phyloP scores from a whole-genome alignment of 306 rosid species.

The Corylus avellana region DNA sequence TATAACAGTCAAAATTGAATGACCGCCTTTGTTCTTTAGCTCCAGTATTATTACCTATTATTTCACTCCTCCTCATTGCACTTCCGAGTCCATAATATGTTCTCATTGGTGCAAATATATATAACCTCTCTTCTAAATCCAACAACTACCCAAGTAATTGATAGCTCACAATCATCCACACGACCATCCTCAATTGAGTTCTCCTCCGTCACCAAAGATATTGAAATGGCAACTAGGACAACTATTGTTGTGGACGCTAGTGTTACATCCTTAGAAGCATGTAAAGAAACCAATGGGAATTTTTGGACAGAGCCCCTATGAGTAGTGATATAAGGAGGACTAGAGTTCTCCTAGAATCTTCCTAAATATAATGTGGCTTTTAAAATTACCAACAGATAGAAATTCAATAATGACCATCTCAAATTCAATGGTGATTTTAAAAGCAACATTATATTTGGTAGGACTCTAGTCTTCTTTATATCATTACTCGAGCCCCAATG shows the following conservation, averaged over 20 bases:
- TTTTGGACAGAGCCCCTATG: conserved; percentile 39
- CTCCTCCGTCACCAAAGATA: conserved; percentile 9
- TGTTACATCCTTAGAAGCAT: conserved; percentile 9
- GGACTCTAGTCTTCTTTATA: too few relatives aligned
- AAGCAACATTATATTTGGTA: too few relatives aligned
- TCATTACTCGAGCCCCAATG: too few relatives aligned
- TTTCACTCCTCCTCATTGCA: too few relatives aligned
- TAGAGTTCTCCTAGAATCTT: too few relatives aligned
- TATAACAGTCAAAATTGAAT: background rate
- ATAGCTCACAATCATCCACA: background rate
- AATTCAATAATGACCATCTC: too few relatives aligned
- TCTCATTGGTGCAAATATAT: background rate
- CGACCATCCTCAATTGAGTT: conserved; percentile 24
- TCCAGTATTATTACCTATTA: background rate
- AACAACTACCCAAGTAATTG: background rate
- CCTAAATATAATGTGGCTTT: too few relatives aligned
- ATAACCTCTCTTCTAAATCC: background rate
- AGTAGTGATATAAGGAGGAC: too few relatives aligned
- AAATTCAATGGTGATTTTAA: too few relatives aligned
- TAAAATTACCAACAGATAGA: too few relatives aligned
- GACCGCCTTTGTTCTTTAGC: background rate
- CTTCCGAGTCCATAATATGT: background rate
- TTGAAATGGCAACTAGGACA: background rate
- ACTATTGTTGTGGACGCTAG: background rate
- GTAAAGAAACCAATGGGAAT: conserved; percentile 20